Evolutionary conservation across 2,329 filamentous ascomycete species (phyloP), one percentile per base, ranked within the genome.

Genomic region (Parastagonospora avenae): DNA sequence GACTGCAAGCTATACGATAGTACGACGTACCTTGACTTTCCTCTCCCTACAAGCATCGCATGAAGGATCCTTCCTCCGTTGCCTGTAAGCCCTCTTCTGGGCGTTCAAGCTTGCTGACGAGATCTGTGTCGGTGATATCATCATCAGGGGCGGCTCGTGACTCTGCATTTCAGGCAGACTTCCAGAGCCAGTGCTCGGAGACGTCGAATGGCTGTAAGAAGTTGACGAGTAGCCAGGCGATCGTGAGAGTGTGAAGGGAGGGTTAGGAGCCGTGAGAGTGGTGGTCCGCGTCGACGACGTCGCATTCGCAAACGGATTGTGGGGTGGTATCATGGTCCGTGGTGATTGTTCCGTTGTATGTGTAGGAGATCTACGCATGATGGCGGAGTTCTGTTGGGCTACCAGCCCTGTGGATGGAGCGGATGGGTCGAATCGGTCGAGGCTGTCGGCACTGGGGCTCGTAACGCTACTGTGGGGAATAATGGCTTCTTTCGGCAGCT

Each of bases 11-110:
- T n/a, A 19, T 9, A 32, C 15, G 19, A 12, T 4, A 41, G 6
- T 30, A 14, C 14, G 0, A 59, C 69, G 54, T 71, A 83, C 82
- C 77, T 87, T 87, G 59, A 87, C 85, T 75, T 88, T 88, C 40
- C 85, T 81, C 69, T 99, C 94, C 53, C 94, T 85, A 72, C 94
- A 99, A 43, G 94, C 94, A 79, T 99, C 94, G 74, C 94, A 99
- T 68, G 92, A 97, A 1, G 94, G 94, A 66, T 99, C 94, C 71
- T 99, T 99, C 62, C 94, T 85, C 60, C 94, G 82, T 73, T 99
- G 94, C 19, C 94, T 86, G 77, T 97, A 99, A 2, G 94, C 93
- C 69, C 94, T 82, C 74, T 97, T 97, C 73, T 96, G 91, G 29
- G 89, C 84, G 62, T 90, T 88, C 59, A 84, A 73, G 63, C 80